Evolutionary conservation across 1,139 yeast species (phyloP).

Genomic region (Sugiyamaella japonica): DNA sequence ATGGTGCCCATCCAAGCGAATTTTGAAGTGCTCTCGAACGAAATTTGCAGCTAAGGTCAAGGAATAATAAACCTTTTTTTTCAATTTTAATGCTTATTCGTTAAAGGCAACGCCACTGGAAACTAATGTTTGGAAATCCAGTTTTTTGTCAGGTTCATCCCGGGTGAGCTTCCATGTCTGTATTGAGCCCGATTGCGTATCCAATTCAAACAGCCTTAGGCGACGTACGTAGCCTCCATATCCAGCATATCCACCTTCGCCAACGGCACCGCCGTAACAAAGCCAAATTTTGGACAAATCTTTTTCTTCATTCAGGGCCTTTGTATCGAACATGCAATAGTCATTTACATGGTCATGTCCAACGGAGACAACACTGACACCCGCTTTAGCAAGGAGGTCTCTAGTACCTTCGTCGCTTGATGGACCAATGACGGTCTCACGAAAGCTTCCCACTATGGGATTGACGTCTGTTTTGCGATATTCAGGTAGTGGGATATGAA

Average conservation of each 20-base stretch:
- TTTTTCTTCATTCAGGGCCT: conserved; percentile 29
- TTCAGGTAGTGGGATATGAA: conserved; percentile 92
- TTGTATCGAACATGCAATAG: conserved; percentile 62
- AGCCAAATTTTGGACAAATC: conserved; percentile 62
- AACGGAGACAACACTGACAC: conserved; percentile 71
- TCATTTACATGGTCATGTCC: conserved; percentile 98
- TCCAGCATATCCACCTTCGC: conserved; percentile 95
- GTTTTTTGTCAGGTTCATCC: conserved; percentile 46
- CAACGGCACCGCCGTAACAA: conserved; percentile 91
- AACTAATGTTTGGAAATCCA: conserved; percentile 64
- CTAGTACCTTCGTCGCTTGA: conserved; percentile 61
- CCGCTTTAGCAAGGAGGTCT: conserved; percentile 55
- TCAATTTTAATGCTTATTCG: not conserved
- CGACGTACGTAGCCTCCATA: conserved; percentile 83
- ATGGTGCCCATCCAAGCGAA: no score
- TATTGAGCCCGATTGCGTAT: conserved; percentile 54
- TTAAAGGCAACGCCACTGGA: conserved; percentile 42
- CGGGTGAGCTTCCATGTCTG: conserved; percentile 64
- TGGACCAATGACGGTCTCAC: conserved; percentile 82
- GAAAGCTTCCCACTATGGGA: conserved; percentile 57
- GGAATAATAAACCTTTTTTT: no score
- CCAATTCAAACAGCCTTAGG: conserved; percentile 66
- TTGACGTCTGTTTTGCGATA: conserved; percentile 49
- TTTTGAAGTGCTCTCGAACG: no score
- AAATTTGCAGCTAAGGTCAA: no score